A percentile compares a stretch with the other conserved stretches of the same genome.
Evolutionary conservation across 2,329 filamentous ascomycete species (phyloP).

Genomic region (Neonectria punicea): DNA sequence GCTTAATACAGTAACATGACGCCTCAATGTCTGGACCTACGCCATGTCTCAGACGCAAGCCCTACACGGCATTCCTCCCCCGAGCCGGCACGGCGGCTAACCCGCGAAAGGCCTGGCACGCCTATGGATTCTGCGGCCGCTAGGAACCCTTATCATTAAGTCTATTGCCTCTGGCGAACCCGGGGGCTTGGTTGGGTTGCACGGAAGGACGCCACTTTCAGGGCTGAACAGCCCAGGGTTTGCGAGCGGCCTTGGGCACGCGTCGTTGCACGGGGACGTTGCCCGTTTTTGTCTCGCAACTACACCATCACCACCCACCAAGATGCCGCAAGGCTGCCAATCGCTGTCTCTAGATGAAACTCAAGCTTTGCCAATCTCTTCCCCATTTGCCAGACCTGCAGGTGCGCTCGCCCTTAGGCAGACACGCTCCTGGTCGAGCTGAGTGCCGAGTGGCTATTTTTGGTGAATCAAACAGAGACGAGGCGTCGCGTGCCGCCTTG

Average conservation of each 20-base stretch:
- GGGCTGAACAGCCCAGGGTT: conserved; percentile 31
- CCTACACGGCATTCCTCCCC: conserved; percentile 24
- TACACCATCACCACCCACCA: background rate
- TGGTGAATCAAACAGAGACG: conserved; percentile 18
- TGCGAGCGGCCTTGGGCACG: background rate
- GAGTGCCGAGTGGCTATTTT: conserved; percentile 1
- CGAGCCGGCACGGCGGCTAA: conserved; percentile 23
- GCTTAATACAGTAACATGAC: background rate
- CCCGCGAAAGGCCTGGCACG: background rate
- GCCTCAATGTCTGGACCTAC: conserved; percentile 31
- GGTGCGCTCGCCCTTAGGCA: background rate
- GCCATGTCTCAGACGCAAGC: conserved; percentile 35
- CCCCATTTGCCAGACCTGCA: background rate
- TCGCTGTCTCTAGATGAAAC: conserved; percentile 3
- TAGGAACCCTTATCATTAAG: conserved; percentile 5
- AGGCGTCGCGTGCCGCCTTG: conserved; percentile 19
- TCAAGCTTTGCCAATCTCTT: background rate
- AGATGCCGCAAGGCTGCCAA: conserved; percentile 5
- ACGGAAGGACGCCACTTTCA: conserved; percentile 22
- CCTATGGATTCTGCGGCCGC: background rate
- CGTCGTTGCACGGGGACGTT: background rate
- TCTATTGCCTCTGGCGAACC: conserved; percentile 12
- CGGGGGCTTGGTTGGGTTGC: conserved; percentile 30
- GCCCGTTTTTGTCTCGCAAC: too few relatives aligned
- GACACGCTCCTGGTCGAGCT: background rate